A percentile compares a stretch with the other conserved stretches of the same genome.
These are phyloP conservation scores for Ceratobasidium theobromae DNA, from an alignment of 1,284 basidiomycete genomes.

Conservation along the genomic window DNA sequence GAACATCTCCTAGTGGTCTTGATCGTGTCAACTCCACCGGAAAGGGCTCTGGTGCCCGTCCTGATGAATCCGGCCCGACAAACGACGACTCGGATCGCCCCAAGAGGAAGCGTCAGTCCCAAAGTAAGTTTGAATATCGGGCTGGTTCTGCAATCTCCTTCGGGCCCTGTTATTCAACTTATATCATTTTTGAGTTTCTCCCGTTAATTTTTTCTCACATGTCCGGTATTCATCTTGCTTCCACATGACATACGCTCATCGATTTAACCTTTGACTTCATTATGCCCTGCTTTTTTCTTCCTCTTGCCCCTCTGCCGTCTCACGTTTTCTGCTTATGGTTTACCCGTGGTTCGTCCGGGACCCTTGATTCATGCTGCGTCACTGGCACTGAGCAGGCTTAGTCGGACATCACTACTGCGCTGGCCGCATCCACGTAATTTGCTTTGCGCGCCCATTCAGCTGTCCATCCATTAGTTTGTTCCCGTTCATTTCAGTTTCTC, in stretches of 20 bases:
- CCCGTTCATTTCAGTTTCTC: constrained; percentile 25
- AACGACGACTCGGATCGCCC: constrained; percentile 37
- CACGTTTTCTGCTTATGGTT: not conserved
- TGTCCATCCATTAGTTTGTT: not conserved
- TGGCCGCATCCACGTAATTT: not conserved
- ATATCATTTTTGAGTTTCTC: constrained; percentile 33
- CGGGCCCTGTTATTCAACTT: constrained; percentile 26
- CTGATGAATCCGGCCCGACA: constrained; percentile 13
- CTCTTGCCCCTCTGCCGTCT: not conserved
- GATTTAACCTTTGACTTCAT: constrained; percentile 22
- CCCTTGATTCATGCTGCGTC: constrained; percentile 25
- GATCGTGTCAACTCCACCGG: constrained; percentile 18
- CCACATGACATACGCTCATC: not conserved
- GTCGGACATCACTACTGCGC: constrained; percentile 9
- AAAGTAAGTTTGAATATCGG: constrained; percentile 35
- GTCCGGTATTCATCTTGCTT: constrained; percentile 1
- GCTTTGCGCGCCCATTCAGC: constrained; percentile 3
- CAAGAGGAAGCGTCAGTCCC: constrained; percentile 39
- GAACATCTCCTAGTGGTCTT: not conserved
- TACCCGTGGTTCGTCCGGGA: constrained; percentile 24
- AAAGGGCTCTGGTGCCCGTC: not conserved
- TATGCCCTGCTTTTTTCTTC: not conserved
- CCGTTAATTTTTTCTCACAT: not conserved
- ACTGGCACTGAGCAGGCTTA: not conserved
- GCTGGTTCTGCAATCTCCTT: not conserved